Conservation (phyloP, 805 yeast species). For the Lipomyces orientalis region DNA sequence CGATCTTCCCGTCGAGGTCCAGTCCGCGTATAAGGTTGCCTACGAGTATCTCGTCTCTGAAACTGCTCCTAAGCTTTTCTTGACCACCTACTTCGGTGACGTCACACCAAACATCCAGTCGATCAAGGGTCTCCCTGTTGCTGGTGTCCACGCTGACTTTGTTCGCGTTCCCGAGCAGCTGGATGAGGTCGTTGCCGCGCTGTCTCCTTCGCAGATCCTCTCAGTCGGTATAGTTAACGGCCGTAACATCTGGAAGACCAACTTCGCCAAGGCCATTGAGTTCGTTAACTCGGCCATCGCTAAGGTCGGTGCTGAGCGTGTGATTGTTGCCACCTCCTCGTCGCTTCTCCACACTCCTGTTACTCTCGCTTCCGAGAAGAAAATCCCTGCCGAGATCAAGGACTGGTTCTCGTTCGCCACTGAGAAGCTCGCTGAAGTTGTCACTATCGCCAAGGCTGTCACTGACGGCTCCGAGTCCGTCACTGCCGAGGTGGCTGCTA, state of each 20-base stretch:
- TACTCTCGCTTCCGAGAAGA: constrained; percentile 89
- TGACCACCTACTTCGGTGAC: constrained; percentile 97
- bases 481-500: constrained; percentile 75
- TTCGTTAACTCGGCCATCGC: constrained; percentile 81
- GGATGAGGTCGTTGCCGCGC: constrained; percentile 73
- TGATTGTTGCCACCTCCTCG: constrained; percentile 91
- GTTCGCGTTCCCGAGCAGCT: constrained; percentile 97
- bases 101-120: constrained; percentile 95
- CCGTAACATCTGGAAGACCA: constrained; percentile 99
- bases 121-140: constrained; percentile 86
- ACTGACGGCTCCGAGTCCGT: constrained; percentile 75
- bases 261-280: constrained; percentile 84
- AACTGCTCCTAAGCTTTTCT: constrained; percentile 75
- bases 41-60: constrained; percentile 74
- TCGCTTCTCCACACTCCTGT: constrained; percentile 98
- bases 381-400: constrained; percentile 87
- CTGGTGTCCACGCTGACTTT: constrained; percentile 96
- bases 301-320: constrained; percentile 84
- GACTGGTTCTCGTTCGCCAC: constrained; percentile 98
- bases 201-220: constrained; percentile 73
- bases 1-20: constrained; percentile 83
- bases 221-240: constrained; percentile 98
- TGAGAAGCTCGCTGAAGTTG: constrained; percentile 93
- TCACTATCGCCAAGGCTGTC: constrained; percentile 83
- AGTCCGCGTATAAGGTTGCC: constrained; percentile 88